These are phyloP conservation scores for Candida smagusa DNA, from an alignment of 1,139 yeast genomes.

Conservation along the genomic window DNA sequence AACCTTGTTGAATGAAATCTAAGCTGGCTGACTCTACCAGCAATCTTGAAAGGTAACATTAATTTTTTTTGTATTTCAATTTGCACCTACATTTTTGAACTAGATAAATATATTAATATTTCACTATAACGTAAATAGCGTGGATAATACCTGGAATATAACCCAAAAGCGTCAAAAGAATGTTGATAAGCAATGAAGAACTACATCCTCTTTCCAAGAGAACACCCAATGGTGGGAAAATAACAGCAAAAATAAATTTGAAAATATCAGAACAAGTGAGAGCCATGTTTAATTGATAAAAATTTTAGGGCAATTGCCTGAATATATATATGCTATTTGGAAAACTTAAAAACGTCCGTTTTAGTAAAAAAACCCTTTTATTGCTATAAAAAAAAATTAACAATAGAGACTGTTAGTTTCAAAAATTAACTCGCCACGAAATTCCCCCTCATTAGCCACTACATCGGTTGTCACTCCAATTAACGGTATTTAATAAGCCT, in stretches of 20 bases:
- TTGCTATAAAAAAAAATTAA: background rate
- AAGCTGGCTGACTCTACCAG: too few relatives aligned
- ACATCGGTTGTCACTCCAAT: too few relatives aligned
- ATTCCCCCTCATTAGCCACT: too few relatives aligned
- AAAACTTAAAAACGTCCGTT: background rate
- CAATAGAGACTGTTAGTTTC: background rate
- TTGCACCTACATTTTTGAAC: too few relatives aligned
- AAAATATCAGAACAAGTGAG: constrained; percentile 54
- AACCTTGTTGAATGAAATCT: too few relatives aligned
- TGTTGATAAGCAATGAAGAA: constrained; percentile 53
- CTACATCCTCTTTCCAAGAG: constrained; percentile 67
- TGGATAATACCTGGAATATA: constrained; percentile 66
- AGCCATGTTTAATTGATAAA: constrained; percentile 32
- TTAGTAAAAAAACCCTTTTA: background rate
- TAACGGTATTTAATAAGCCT: too few relatives aligned
- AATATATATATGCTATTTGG: background rate
- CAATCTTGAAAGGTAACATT: too few relatives aligned
- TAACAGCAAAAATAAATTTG: constrained; percentile 58
- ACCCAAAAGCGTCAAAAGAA: constrained; percentile 60
- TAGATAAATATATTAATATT: constrained; percentile 16
- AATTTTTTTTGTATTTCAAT: too few relatives aligned
- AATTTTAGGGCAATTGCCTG: background rate
- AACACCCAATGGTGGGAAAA: constrained; percentile 75
- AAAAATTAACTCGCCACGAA: too few relatives aligned
- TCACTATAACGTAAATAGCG: constrained; percentile 55